Conservation (phyloP, 495 filamentous ascomycete genomes). For the Alectoria sarmentosa region DNA sequence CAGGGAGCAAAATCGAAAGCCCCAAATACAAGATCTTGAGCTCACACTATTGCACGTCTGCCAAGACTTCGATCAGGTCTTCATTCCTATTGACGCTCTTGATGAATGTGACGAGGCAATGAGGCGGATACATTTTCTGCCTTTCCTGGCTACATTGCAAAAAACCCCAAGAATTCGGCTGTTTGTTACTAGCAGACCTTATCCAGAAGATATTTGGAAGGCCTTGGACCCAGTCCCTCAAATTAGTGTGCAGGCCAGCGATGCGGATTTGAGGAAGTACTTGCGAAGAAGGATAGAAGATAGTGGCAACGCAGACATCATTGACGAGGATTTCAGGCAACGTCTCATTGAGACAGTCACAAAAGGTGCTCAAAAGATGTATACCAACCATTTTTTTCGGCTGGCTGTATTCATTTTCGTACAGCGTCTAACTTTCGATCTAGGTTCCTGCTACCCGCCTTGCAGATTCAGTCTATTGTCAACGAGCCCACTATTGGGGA, state of each 20-base stretch:
- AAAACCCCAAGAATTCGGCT: background rate
- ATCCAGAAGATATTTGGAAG: constrained; percentile 9
- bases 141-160: constrained; percentile 4
- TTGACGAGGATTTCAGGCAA: constrained; percentile 11
- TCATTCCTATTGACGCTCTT: constrained; percentile 29
- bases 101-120: constrained; percentile 30
- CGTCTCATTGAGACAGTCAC: constrained; percentile 9
- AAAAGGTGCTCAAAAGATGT: constrained; percentile 13
- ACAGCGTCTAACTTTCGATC: background rate
- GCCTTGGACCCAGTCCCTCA: background rate
- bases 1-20: background rate
- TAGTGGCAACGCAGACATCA: constrained; percentile 1
- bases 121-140: constrained; percentile 3
- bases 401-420: background rate
- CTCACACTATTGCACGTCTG: constrained; percentile 9
- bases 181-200: constrained; percentile 13
- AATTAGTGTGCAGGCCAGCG: constrained; percentile 8
- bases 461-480: constrained; percentile 18
- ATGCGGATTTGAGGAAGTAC: constrained; percentile 12
- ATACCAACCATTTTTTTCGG: background rate
- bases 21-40: constrained; percentile 10
- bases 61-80: constrained; percentile 11
- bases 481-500: constrained; percentile 16
- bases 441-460: constrained; percentile 19
- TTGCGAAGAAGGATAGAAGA: constrained; percentile 9